Percentiles rank a stretch among this genome's conserved stretches.
These are phyloP conservation scores for Plasmodium inui DNA, from an alignment of 169 alveolate species.

Conservation along the genomic window DNA sequence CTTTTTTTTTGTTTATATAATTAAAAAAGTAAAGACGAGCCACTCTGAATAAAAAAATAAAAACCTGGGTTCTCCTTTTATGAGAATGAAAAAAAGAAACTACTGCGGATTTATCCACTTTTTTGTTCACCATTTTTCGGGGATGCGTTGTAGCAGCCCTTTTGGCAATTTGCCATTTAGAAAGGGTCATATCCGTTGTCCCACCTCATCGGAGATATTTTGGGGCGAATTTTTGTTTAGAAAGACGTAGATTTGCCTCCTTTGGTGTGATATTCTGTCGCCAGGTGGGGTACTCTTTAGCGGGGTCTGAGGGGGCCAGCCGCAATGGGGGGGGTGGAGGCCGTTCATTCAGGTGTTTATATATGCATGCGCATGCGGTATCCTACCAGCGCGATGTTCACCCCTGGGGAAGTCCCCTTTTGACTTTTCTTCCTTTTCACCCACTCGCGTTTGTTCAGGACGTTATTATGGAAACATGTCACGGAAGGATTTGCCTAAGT, in stretches of 20 bases:
- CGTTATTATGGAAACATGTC: neutral
- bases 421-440: neutral
- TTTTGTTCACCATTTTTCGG: neutral
- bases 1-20: neutral
- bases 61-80: neutral
- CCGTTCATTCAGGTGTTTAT: neutral
- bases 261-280: neutral
- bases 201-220: neutral
- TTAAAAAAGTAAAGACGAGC: neutral
- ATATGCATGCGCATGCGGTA: neutral
- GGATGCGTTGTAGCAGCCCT: neutral
- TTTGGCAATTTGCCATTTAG: neutral
- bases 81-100: neutral
- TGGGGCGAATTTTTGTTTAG: neutral
- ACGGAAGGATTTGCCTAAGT: neutral
- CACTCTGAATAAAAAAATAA: neutral
- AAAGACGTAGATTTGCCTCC: neutral
- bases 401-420: neutral
- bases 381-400: neutral
- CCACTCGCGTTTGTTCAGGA: neutral
- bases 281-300: neutral
- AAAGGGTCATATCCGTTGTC: neutral
- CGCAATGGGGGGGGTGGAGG: neutral
- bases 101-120: neutral
- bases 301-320: neutral